Base-by-base conservation (phyloP, 2,329 filamentous ascomycete species). In the Aulographum hederae region DNA sequence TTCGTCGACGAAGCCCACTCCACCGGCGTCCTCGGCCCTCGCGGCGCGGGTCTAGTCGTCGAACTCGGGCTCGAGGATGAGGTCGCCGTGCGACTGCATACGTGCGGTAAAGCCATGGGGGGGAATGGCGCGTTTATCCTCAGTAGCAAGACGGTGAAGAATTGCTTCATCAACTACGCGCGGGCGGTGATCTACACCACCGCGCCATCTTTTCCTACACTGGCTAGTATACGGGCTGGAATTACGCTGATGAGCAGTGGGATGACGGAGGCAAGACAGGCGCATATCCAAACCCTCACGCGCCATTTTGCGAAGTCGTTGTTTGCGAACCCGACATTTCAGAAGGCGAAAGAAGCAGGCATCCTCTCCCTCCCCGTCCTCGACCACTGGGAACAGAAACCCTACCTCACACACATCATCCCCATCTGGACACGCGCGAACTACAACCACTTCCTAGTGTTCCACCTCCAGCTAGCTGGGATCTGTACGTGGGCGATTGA, bases 121-220 rank as follows among this genome's bases (percentile, higher is more conserved):
- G 71, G 67, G 39, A 67, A 73, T 35, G 77, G 77, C 43, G 69
- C 67, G 2, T 60, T 73, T 14, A 54, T 81, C 2, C 57, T 82
- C 0, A 78, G 73, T 44, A 69, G 69, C 2, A 48, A 61, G 0
- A 51, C 63, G 1, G 66, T 70, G 0, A 58, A 73, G 16, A 53
- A 67, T 1, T 81, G 80, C 38, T 57, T 82, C 32, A 65, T 81
- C 49, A 82, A 84, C 44, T 82, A 82, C 43, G 75, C 77, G 1
- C 67, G 76, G n/a, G 72, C 67, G 2, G 53, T 82, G 26, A 80
- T 82, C 33, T 84, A 80, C 47, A 80, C 76, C 0, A 81, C 76
- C 0, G 73, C 74, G 18, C 63, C 78, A 53, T 63, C 69, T 0
- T 69, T 69, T 26, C 67, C 73, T 0, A 60, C 64, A 2, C 57